A percentile compares a stretch with the other conserved stretches of the same genome.
phyloP scores from a whole-genome alignment of 768 basidiomycete genomes.

The Mycena rebaudengoi region DNA sequence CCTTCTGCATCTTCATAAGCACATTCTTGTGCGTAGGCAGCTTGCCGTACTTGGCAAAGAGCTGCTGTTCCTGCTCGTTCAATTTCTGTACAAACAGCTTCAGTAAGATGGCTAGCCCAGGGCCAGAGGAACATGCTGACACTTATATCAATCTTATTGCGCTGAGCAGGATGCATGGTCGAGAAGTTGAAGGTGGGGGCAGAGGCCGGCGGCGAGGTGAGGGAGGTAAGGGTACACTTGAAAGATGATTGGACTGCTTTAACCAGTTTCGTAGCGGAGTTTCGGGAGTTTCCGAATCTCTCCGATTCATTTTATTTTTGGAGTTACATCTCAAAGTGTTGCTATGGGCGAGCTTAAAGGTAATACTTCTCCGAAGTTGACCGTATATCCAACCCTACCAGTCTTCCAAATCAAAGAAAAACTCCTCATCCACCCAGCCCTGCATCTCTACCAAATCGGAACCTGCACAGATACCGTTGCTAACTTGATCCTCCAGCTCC shows the following conservation, averaged over 20 bases:
- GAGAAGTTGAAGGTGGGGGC: constrained; percentile 30
- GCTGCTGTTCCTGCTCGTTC: constrained; percentile 90
- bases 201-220: constrained; percentile 21
- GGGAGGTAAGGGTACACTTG: constrained; percentile 38
- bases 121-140: constrained; percentile 54
- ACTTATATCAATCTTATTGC: constrained; percentile 95
- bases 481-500: constrained; percentile 24
- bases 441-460: constrained; percentile 10
- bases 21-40: constrained; percentile 93
- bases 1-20: constrained; percentile 96
- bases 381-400: constrained; percentile 7
- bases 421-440: constrained; percentile 5
- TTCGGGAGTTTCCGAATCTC: constrained; percentile 4
- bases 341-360: neutral
- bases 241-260: constrained; percentile 29
- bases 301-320: neutral
- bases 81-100: constrained; percentile 62
- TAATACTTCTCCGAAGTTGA: neutral
- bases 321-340: no score
- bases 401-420: constrained; percentile 13
- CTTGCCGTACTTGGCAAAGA: constrained; percentile 95
- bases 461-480: constrained; percentile 1
- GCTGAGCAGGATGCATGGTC: constrained; percentile 80
- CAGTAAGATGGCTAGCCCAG: constrained; percentile 9
- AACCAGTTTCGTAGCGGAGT: constrained; percentile 21